A percentile compares a stretch with the other conserved stretches of the same genome.
Evolutionary conservation across 2,329 filamentous ascomycete species (phyloP).

Genomic region (Cladosporium halotolerans): DNA sequence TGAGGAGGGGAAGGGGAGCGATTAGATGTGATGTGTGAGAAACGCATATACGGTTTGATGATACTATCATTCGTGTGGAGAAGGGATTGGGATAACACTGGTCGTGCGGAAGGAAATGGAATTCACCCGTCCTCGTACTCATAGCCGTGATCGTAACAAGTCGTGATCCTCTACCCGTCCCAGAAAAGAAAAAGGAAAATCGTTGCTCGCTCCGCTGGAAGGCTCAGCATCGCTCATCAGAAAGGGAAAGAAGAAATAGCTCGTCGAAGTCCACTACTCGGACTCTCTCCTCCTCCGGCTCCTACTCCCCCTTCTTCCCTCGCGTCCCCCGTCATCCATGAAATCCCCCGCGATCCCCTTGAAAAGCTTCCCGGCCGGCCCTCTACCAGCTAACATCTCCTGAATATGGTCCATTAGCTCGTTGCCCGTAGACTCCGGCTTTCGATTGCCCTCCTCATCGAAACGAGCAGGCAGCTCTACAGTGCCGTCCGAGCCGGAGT

Average conservation of each 20-base stretch:
- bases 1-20: background rate
- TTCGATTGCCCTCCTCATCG: conserved; percentile 30
- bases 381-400: conserved; percentile 7
- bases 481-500: conserved; percentile 16
- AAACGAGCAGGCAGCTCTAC: conserved; percentile 33
- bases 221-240: no score
- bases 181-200: no score
- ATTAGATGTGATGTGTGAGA: background rate
- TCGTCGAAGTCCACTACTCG: background rate
- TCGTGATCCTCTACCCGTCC: no score
- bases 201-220: no score
- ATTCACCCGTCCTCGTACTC: no score
- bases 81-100: no score
- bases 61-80: background rate
- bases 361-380: conserved; percentile 5
- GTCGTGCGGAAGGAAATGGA: no score
- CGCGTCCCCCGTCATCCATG: background rate
- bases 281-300: conserved; percentile 1
- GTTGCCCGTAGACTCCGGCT: conserved; percentile 21
- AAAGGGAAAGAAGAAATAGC: no score
- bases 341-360: conserved; percentile 3
- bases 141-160: no score
- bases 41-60: background rate
- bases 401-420: conserved; percentile 8
- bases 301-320: background rate